phyloP scores from a whole-genome alignment of 192 early-diverging fungal genomes.

The Coemansia sp. region DNA sequence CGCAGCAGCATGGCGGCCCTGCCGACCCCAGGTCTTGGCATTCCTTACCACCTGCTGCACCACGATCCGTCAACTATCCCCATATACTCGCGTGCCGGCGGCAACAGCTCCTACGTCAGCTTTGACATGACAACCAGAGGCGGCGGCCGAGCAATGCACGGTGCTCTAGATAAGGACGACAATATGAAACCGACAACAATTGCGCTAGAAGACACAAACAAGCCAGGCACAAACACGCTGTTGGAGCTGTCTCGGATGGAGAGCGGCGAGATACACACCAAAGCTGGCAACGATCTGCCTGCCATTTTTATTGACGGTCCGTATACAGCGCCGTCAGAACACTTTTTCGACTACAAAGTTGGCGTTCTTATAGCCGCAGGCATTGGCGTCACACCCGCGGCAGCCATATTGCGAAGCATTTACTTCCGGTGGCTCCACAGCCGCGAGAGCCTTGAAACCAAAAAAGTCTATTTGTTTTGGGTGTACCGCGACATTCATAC shows the following conservation, averaged over 20 bases:
- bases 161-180: no score
- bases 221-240: no score
- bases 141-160: no score
- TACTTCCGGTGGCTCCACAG: constrained; percentile 65
- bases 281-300: constrained; percentile 53
- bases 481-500: constrained; percentile 67
- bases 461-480: constrained; percentile 82
- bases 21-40: background rate
- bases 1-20: background rate
- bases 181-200: no score
- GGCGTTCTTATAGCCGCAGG: constrained; percentile 74
- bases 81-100: constrained; percentile 26
- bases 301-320: constrained; percentile 69
- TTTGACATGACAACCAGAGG: no score
- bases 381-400: constrained; percentile 79
- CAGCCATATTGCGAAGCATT: constrained; percentile 70
- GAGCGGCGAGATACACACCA: no score
- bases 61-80: constrained; percentile 26
- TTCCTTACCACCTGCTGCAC: constrained; percentile 43
- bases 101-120: no score
- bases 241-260: no score
- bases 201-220: no score
- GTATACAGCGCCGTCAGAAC: constrained; percentile 68
- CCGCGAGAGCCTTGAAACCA: constrained; percentile 53
- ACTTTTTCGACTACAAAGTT: constrained; percentile 73